phyloP scores from a whole-genome alignment of 1,139 yeast genomes.

The Yamadazyma oceani region DNA sequence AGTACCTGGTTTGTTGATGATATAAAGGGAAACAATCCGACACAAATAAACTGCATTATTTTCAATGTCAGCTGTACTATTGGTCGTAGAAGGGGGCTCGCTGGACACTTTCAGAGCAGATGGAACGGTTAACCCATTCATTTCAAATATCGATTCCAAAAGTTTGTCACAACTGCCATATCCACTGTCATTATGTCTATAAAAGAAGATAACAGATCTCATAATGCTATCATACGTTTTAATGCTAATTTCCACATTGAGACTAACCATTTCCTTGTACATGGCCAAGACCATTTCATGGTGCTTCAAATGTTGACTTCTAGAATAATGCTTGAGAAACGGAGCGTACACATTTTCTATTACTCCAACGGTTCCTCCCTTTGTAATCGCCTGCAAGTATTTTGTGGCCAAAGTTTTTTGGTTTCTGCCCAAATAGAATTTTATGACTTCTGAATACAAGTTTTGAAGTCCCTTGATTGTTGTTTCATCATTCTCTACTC shows the following conservation, averaged over 20 bases:
- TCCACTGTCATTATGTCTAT: conserved; percentile 25
- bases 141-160: conserved; percentile 33
- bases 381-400: conserved; percentile 15
- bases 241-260: conserved; percentile 31
- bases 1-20: conserved; percentile 18
- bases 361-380: conserved; percentile 14
- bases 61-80: conserved; percentile 7
- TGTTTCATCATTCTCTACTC: background rate
- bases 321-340: conserved; percentile 25
- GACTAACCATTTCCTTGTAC: conserved; percentile 41
- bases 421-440: conserved; percentile 19
- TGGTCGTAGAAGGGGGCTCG: conserved; percentile 13
- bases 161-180: conserved; percentile 29
- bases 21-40: conserved; percentile 26
- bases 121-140: conserved; percentile 26
- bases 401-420: conserved; percentile 18
- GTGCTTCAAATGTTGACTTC: conserved; percentile 24
- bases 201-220: conserved; percentile 41
- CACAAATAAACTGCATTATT: conserved; percentile 21
- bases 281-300: conserved; percentile 31
- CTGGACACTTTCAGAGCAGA: too few species aligned
- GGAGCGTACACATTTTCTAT: conserved; percentile 32
- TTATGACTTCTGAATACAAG: conserved; percentile 28
- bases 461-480: conserved; percentile 11
- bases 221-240: conserved; percentile 41